phyloP scores from a whole-genome alignment of 2,329 filamentous ascomycete species.

The Ceratocystis cubensis region DNA sequence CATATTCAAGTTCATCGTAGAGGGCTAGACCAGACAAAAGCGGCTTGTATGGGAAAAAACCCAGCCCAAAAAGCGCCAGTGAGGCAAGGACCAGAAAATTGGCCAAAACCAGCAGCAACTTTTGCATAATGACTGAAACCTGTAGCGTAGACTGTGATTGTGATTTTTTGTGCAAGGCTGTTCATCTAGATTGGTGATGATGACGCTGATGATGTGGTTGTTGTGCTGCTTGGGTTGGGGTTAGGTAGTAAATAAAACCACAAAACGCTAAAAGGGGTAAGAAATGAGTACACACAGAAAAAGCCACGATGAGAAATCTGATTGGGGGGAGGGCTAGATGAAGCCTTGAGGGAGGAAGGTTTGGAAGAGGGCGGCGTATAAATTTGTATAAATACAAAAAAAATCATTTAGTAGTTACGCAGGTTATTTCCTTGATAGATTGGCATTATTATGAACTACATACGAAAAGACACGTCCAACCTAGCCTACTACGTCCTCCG shows the following conservation, averaged over 20 bases:
- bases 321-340: neutral
- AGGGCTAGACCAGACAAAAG: conserved; percentile 73
- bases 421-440: neutral
- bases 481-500: neutral
- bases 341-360: neutral
- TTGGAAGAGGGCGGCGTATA: neutral
- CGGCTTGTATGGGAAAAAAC: conserved; percentile 97
- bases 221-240: neutral
- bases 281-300: neutral
- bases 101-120: conserved; percentile 30
- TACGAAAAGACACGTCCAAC: neutral
- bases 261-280: neutral
- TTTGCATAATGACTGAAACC: neutral
- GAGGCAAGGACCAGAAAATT: conserved; percentile 69
- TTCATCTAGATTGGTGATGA: neutral
- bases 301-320: neutral
- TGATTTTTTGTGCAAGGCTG: neutral
- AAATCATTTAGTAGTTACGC: neutral
- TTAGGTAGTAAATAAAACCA: neutral
- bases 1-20: conserved; percentile 44
- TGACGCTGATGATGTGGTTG: neutral
- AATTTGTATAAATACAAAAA: neutral
- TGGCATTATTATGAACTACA: neutral
- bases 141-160: neutral
- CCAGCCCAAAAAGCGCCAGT: conserved; percentile 65